A percentile compares a stretch with the other conserved stretches of the same genome.
Evolutionary conservation across 306 rosid species (phyloP).

Genomic region (Cicer judaicum): DNA sequence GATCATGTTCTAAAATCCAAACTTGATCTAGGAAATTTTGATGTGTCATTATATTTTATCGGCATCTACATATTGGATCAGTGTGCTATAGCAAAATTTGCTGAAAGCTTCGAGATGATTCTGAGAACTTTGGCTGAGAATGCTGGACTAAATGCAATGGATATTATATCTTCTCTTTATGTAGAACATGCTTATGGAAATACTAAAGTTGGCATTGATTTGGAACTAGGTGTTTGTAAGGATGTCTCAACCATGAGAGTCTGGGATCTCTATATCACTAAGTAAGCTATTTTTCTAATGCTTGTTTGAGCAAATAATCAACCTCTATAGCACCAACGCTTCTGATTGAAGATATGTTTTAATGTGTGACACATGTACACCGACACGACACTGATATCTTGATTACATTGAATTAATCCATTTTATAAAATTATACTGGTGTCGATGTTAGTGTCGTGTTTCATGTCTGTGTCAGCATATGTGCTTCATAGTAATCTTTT

Average conservation of each 20-base stretch:
- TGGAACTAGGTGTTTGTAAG: conserved; percentile 81
- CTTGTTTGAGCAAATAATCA: conserved; percentile 11
- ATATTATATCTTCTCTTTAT: conserved; percentile 88
- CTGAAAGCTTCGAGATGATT: conserved; percentile 92
- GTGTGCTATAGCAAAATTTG: conserved; percentile 94
- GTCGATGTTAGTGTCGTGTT: too few relatives aligned
- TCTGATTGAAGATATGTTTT: too few relatives aligned
- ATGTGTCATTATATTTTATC: not conserved
- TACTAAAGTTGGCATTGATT: conserved; percentile 84
- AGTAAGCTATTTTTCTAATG: conserved; percentile 56
- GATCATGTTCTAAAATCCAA: too few relatives aligned
- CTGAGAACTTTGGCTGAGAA: conserved; percentile 92
- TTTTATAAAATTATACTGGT: too few relatives aligned
- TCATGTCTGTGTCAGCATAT: too few relatives aligned
- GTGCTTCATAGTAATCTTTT: not conserved
- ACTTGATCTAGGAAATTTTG: not conserved
- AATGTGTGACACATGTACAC: too few relatives aligned
- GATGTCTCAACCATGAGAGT: conserved; percentile 64
- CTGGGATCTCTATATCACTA: conserved; percentile 91
- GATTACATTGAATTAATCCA: too few relatives aligned
- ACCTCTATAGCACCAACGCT: not conserved
- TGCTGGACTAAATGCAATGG: conserved; percentile 97
- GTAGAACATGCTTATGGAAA: conserved; percentile 98
- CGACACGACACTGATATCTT: too few relatives aligned
- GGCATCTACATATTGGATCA: conserved; percentile 85